Percentiles rank a stretch among this genome's conserved stretches.
phyloP scores from a whole-genome alignment of 768 basidiomycete genomes.

The Trametes cingulata region DNA sequence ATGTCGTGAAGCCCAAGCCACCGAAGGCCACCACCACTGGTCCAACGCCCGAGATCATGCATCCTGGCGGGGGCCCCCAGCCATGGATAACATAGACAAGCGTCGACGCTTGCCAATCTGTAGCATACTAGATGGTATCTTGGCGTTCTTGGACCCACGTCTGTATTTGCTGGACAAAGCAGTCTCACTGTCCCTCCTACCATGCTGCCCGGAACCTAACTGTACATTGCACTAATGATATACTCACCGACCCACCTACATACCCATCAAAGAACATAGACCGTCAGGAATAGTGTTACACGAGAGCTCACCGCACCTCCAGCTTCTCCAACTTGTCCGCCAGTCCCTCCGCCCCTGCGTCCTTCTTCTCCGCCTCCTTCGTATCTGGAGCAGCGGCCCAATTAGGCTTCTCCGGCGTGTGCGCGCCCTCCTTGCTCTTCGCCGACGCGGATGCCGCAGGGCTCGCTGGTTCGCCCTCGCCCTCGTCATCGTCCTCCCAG shows the following conservation, averaged over 20 bases:
- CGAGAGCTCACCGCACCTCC: conserved; percentile 45
- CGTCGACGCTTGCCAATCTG: too few relatives aligned
- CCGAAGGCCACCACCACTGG: conserved; percentile 39
- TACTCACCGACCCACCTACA: conserved; percentile 21
- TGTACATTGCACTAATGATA: conserved; percentile 12
- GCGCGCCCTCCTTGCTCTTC: conserved; percentile 23
- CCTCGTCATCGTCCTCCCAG: conserved; percentile 78
- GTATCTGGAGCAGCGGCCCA: conserved; percentile 24
- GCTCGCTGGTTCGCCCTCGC: conserved; percentile 23
- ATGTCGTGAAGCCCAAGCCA: conserved; percentile 25
- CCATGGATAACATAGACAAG: conserved; percentile 4
- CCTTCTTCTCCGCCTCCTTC: conserved; percentile 17
- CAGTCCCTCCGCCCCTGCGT: conserved; percentile 39
- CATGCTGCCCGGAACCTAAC: background rate
- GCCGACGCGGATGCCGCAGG: background rate
- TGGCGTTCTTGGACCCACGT: background rate
- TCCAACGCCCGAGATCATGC: conserved; percentile 21
- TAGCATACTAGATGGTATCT: background rate
- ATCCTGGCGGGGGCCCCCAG: background rate
- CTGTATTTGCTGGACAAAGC: background rate
- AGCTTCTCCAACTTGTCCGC: conserved; percentile 58
- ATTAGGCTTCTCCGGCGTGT: conserved; percentile 30
- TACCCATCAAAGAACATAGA: conserved; percentile 18
- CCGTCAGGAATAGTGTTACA: conserved; percentile 4
- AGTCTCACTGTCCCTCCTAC: background rate